Evolutionary conservation across 768 basidiomycete genomes (phyloP), one percentile per base, ranked within the genome.

Genomic region (Piloderma croceum): DNA sequence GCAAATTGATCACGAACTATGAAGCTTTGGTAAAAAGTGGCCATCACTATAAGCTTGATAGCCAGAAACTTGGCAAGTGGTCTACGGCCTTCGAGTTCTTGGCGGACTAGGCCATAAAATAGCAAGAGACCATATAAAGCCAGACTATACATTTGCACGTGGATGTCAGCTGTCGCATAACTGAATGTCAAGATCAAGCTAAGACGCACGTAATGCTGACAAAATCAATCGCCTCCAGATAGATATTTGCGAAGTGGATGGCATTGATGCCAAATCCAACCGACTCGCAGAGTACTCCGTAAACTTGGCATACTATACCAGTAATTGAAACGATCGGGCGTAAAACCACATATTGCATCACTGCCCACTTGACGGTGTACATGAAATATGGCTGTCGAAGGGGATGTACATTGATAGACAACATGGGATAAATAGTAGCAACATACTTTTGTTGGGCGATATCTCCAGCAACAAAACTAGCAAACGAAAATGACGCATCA

Each of bases 311-410:
- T 34, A 96, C 73, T 37, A 94, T 87, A 9, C 86, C 88, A 21
- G 74, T 76, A 42, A 92, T 78, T 21, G 84, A 84, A 18, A 76
- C 69, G 9, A 70, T 75, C 74, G 42, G 72, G 39, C 85, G 71
- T 31, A 91, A 64, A 42, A 90, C 75, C 18, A 87, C 79, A 56
- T 91, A 94, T 74, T 96, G 92, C 44, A 96, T 63, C 6, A 94
- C 90, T 29, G 76, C 69, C 88, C 90, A 93, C 77, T 89, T 90
- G 57, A 90, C 62, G 7, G 87, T 81, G 53, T 90, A 83, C 79
- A 93, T 87, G 58, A 94, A 94, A 62, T 93, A 90, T 2, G 83
- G 69, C 78, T 86, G 50, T 2, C 31, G 45, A 4, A 42, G 38
- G 44, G 46, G 32, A 42, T 50, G 31, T 21, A 31, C 19, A 3